Conservation (phyloP, 2,329 filamentous ascomycete genomes). For the Tympanopsis confertula region DNA sequence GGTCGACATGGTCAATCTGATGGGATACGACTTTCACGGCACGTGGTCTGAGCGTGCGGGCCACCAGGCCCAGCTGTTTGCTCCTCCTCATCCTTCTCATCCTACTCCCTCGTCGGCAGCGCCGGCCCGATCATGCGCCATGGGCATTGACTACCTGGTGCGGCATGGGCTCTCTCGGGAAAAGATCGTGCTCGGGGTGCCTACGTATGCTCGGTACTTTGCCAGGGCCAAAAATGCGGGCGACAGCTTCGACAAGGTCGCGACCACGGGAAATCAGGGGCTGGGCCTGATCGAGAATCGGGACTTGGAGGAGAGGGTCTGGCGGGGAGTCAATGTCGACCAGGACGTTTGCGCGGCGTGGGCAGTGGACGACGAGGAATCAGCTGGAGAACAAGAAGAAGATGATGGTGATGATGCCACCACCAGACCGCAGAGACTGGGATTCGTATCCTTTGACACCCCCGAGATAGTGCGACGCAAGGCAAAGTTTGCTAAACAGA, state of each 20-base stretch:
- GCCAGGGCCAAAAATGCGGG: conserved; percentile 38
- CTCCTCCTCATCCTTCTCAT: conserved; percentile 16
- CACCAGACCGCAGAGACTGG: conserved; percentile 13
- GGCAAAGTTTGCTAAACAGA: conserved; percentile 42
- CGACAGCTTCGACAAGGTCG: conserved; percentile 32
- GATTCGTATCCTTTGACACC: conserved; percentile 56
- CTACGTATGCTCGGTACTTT: conserved; percentile 52
- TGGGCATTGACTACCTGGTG: conserved; percentile 40
- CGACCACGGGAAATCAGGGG: conserved; percentile 5
- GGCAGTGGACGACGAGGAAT: conserved; percentile 35
- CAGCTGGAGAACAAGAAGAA: too few relatives aligned
- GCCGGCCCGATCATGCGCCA: conserved; percentile 34
- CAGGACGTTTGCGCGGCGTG: conserved; percentile 41
- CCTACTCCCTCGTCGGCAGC: conserved; percentile 11
- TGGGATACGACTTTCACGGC: conserved; percentile 59
- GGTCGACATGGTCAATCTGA: conserved; percentile 54
- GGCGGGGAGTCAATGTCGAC: conserved; percentile 29
- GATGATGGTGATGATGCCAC: too few relatives aligned
- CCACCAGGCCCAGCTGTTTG: conserved; percentile 51
- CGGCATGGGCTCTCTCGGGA: conserved; percentile 37
- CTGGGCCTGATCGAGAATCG: conserved; percentile 50
- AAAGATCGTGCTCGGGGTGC: conserved; percentile 52
- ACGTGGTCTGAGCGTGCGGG: conserved; percentile 48
- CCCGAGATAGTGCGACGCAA: conserved; percentile 48
- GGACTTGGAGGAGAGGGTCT: conserved; percentile 43